Evolutionary conservation across 805 yeast genomes (phyloP).

Genomic region (Saccharomycopsis sp.): DNA sequence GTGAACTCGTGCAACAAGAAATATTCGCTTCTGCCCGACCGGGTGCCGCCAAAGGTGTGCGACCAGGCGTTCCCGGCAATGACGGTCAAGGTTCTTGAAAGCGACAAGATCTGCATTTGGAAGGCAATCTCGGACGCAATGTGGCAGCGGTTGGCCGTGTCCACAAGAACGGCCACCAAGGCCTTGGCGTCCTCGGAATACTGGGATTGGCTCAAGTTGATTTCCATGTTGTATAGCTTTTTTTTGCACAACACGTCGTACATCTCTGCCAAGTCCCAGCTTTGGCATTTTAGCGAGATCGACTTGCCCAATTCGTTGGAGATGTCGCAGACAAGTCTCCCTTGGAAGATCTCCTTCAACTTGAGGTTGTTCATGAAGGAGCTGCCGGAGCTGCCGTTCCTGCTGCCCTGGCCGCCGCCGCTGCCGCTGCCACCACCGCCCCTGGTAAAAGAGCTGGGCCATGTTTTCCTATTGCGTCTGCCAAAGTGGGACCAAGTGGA

Average conservation of each 20-base stretch:
- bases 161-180: slow-evolving; percentile 60
- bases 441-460: slow-evolving; percentile 69
- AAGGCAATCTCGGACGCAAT: slow-evolving; percentile 74
- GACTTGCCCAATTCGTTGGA: slow-evolving; percentile 95
- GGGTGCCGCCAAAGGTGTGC: slow-evolving; percentile 85
- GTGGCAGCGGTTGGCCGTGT: slow-evolving; percentile 55
- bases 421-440: slow-evolving; percentile 25
- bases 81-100: slow-evolving; percentile 84
- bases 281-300: slow-evolving; percentile 80
- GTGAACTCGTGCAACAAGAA: slow-evolving; percentile 88
- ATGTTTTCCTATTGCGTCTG: slow-evolving; percentile 61
- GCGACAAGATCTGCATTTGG: slow-evolving; percentile 72
- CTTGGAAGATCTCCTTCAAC: slow-evolving; percentile 66
- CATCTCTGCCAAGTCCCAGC: slow-evolving; percentile 94
- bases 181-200: slow-evolving; percentile 59
- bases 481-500: slow-evolving; percentile 77
- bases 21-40: slow-evolving; percentile 93
- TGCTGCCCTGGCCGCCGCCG: too few species aligned
- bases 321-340: slow-evolving; percentile 84
- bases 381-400: slow-evolving; percentile 25
- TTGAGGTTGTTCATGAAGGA: slow-evolving; percentile 44
- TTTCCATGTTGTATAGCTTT: slow-evolving; percentile 54
- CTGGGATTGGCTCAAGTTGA: slow-evolving; percentile 60
- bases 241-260: slow-evolving; percentile 65
- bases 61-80: slow-evolving; percentile 98